Conservation (phyloP, 768 basidiomycete genomes). For the Leccinum olivaceopallidum region DNA sequence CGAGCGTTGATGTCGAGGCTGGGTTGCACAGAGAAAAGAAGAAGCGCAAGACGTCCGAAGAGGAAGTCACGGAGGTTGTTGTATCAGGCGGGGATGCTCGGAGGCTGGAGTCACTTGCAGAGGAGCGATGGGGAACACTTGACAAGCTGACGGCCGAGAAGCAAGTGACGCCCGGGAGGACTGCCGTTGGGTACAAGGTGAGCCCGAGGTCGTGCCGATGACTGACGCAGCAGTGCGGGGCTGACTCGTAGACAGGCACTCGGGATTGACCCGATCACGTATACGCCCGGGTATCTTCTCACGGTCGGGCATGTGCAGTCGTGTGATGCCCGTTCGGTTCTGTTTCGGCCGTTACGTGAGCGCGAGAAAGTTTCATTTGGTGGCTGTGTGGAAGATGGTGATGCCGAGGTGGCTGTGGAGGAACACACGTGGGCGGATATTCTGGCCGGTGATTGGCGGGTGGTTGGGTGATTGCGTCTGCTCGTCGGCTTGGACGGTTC, state of each 20-base stretch:
- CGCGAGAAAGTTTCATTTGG: conserved; percentile 30
- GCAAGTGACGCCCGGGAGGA: conserved; percentile 30
- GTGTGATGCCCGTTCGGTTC: conserved; percentile 11
- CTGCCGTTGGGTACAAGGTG: conserved; percentile 53
- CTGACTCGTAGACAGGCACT: conserved; percentile 43
- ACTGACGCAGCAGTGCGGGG: not conserved
- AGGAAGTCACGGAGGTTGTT: conserved; percentile 29
- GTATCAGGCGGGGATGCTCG: not conserved
- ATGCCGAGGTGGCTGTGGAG: conserved; percentile 13
- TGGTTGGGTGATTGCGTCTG: conserved; percentile 13
- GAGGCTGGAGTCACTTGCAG: conserved; percentile 13
- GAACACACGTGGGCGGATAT: conserved; percentile 33
- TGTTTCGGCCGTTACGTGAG: conserved; percentile 20
- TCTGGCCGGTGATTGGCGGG: conserved; percentile 31
- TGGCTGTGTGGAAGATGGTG: conserved; percentile 25
- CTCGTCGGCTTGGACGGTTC: conserved; percentile 14
- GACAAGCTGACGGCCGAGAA: conserved; percentile 23
- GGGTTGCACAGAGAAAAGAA: conserved; percentile 37
- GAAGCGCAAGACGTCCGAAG: conserved; percentile 33
- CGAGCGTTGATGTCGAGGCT: conserved; percentile 69
- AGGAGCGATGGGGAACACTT: conserved; percentile 23
- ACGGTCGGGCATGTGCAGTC: conserved; percentile 42
- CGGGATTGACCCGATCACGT: conserved; percentile 57
- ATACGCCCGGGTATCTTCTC: conserved; percentile 58
- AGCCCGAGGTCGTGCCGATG: conserved; percentile 5